Evolutionary conservation across 148 eudicot species (phyloP), one percentile per base, ranked within the genome.

Genomic region (Heliosperma pusillum): DNA sequence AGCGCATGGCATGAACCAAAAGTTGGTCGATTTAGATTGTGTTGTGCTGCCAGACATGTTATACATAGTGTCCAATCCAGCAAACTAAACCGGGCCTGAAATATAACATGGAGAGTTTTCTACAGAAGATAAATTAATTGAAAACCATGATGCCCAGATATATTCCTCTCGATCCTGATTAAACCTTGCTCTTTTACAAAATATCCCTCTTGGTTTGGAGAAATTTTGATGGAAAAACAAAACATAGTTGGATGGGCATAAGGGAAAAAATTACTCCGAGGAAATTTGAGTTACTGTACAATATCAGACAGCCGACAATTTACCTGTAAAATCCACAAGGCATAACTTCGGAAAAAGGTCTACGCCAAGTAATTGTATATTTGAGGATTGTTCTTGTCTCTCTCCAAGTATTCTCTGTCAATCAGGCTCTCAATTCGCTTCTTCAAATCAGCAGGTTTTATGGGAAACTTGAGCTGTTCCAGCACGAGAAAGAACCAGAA

Each of bases 401-500:
- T 85, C 80, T 94, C 98, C 78, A 94, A 82, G 80, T 94, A 94
- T 84, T 94, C 98, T 44, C 98, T 76, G 78, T 94, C 98, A 24
- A 94, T 94, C 20, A 94, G 88, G 87, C 98, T 94, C 80, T 94
- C 98, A 19, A 94, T 91, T 86, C 98, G 86, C 71, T 94, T 94
- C 92, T 94, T 94, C 91, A 94, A 84, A 81, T 94, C 98, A 26
- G 89, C 92, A 56, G 98, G 97, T 75, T 94, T 94, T 79, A 94
- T 89, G 2, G 98, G 98, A 79, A 94, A 94, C 79, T 94, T 94
- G 62, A 94, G 96, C 98, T 94, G 98, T 72, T 73, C 71, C 80
- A 81, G 45, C 82, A 67, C 66, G 9, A 36, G 1, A 78, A 76
- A 61, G 60, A 44, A 57, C 16, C 36, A 72, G 25, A 36, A 36